Evolutionary conservation across 805 yeast species (phyloP), one percentile per base, ranked within the genome.

Genomic region (Candida parachauliodes): DNA sequence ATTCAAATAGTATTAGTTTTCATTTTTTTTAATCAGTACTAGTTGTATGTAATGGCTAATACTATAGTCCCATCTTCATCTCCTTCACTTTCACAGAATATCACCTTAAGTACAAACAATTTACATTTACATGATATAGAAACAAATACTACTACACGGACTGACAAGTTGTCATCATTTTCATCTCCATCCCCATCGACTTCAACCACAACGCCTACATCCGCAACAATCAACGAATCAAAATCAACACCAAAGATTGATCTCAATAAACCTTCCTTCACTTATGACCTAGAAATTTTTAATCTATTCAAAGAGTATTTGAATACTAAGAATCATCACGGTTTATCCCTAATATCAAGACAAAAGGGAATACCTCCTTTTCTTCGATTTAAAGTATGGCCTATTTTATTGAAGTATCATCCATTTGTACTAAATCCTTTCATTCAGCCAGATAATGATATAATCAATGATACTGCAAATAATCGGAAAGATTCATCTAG

Each of bases 301-400:
- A 68, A 69, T 17, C 63, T 79, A 17, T 78, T 86, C 45, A 69
- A 76, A 29, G 62, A 68, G 29, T 79, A 78, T 48, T 57, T 88
- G 4, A 65, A 62, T 33, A 67, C 70, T 12, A 76, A 76, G 40
- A 84, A 89, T 52, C 81, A 81, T 40, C 79, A 81, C 33, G 86
- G 88, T 0, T 60, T 89, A 32, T 94, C 97, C 1, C 66, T 78
- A 46, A 59, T 89, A 5, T 91, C 95, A 4, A 72, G 96, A 45
- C 88, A 82, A 47, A 68, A 79, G 40, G 97, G 98, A 3, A 68
- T 88, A 19, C 97, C 97, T 1, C 91, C 95, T 1, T 73, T 79
- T 40, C 65, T 88, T 37, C 71, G 98, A 42, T 79, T 77, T 47
- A 68, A 73, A 40, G 83, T 86, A 6, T 89, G 97, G 97, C 96